Evolutionary conservation across 2,329 filamentous ascomycete genomes (phyloP).

Genomic region (Verticillium zaregamsianum): DNA sequence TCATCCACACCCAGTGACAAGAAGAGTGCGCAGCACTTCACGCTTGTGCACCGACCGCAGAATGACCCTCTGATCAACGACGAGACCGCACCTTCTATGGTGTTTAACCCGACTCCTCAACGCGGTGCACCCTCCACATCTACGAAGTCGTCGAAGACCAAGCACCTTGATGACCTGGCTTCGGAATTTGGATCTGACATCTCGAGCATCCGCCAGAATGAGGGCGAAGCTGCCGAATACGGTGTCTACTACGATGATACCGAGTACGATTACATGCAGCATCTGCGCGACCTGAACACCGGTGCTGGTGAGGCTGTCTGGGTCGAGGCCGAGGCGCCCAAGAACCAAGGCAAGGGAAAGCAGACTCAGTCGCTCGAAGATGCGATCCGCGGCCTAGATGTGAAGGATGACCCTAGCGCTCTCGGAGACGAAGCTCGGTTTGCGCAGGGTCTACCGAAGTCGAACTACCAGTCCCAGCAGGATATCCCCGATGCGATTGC

Average conservation of each 20-base stretch:
- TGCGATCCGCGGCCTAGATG: conserved; percentile 62
- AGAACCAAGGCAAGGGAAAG: conserved; percentile 67
- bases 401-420: conserved; percentile 49
- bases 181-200: conserved; percentile 69
- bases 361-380: conserved; percentile 79
- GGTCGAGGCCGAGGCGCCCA: conserved; percentile 63
- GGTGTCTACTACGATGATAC: conserved; percentile 95
- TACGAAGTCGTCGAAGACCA: conserved; percentile 39
- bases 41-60: conserved; percentile 91
- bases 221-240: conserved; percentile 92
- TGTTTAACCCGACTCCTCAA: conserved; percentile 67
- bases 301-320: conserved; percentile 76
- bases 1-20: conserved; percentile 55
- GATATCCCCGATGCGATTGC: conserved; percentile 86
- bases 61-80: conserved; percentile 98
- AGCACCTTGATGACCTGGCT: conserved; percentile 70
- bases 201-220: conserved; percentile 71
- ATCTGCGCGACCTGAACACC: conserved; percentile 80
- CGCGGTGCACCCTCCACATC: conserved; percentile 17
- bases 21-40: conserved; percentile 88
- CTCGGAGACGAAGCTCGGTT: conserved; percentile 72
- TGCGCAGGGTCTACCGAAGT: conserved; percentile 71
- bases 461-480: conserved; percentile 89
- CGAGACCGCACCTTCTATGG: conserved; percentile 79
- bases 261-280: conserved; percentile 99